Conservation (phyloP, 2,329 filamentous ascomycete species). For the Diaporthe sp. region DNA sequence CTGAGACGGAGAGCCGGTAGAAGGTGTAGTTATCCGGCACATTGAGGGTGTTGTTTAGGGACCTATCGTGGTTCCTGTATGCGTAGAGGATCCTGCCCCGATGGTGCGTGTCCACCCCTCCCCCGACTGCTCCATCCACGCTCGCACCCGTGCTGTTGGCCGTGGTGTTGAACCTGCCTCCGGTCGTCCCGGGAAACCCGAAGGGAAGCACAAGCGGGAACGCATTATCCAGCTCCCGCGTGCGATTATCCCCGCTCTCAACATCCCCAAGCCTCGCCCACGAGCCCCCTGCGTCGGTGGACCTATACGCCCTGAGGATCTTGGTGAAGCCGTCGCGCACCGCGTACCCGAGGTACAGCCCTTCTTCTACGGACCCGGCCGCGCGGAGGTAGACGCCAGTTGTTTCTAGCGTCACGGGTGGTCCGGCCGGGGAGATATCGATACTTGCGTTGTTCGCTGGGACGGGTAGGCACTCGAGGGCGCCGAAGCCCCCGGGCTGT, state of each 20-base stretch:
- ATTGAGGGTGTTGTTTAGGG: constrained; percentile 8
- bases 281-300: constrained; percentile 42
- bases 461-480: not conserved
- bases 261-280: constrained; percentile 39
- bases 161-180: not conserved
- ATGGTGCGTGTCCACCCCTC: not conserved
- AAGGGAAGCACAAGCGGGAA: constrained; percentile 38
- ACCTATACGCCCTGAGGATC: constrained; percentile 41
- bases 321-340: constrained; percentile 38
- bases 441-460: not conserved
- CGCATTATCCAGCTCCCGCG: constrained; percentile 47
- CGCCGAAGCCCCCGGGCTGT: not conserved
- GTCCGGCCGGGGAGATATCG: constrained; percentile 29
- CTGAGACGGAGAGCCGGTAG: constrained; percentile 54
- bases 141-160: not conserved
- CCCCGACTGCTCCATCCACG: too few species aligned
- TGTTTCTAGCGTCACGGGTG: constrained; percentile 41
- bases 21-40: constrained; percentile 40
- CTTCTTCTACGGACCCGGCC: constrained; percentile 40
- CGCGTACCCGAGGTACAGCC: constrained; percentile 45
- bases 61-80: constrained; percentile 48
- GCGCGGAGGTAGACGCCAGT: constrained; percentile 44
- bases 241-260: constrained; percentile 36
- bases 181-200: not conserved
- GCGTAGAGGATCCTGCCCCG: constrained; percentile 34